Evolutionary conservation across 2,329 filamentous ascomycete genomes (phyloP), one percentile per base, ranked within the genome.

Genomic region (Ustulina deusta): DNA sequence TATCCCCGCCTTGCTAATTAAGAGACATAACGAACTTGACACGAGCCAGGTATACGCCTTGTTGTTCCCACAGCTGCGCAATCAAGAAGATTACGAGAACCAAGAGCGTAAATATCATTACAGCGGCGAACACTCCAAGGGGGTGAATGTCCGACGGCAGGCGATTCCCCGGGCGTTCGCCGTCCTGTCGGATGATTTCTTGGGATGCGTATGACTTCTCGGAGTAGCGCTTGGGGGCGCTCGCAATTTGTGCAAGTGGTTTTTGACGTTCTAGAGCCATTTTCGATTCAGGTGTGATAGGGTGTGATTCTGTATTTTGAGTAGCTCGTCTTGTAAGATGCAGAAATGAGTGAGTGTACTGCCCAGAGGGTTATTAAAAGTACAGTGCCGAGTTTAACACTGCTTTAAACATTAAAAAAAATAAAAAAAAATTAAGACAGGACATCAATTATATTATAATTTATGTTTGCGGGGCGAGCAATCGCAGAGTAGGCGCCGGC

Each of bases 171-270:
- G 48, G 48, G 25, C 48, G 48, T 52, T 52, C 48, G 48, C 48
- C 17, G 48, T 52, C 25, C 29, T 52, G 48, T 52, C 48, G 48
- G n/a, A 52, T 52, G 29, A 52, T 52, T 52, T 52, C 48, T 52
- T 52, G 29, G 29, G 29, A 52, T 52, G 29, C 48, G 48, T 52
- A 52, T 34, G 29, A 52, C 29, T 52, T 52, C 48, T 52, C 29
- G 48, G 48, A 32, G 48, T 52, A 52, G 48, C 34, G 48, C 48
- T 52, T 52, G 29, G 15, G 29, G 29, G n/a, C n/a, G n/a, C n/a
- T n/a, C n/a, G n/a, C n/a, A n/a, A n/a, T 9, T 52, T 52, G 48
- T 34, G 48, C 48, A 52, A n/a, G n/a, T n/a, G n/a, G n/a, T n/a
- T n/a, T n/a, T n/a, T n/a, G n/a, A n/a, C n/a, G n/a, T n/a, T n/a